Evolutionary conservation across 106 monocot genomes (phyloP).

Genomic region (Agapanthus africanus): DNA sequence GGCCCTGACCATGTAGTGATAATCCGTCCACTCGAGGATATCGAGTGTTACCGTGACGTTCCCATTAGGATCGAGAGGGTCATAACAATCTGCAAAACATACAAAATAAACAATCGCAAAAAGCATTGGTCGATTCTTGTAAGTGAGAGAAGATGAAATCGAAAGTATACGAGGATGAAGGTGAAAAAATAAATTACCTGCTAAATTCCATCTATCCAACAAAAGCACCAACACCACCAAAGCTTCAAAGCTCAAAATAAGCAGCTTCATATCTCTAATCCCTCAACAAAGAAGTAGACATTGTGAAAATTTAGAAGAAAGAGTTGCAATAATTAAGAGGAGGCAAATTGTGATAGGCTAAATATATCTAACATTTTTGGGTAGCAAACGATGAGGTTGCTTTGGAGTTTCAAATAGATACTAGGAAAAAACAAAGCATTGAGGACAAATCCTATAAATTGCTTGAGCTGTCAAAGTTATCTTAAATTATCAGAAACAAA

Average conservation of each 20-base stretch:
- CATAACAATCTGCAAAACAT: slow-evolving; percentile 17
- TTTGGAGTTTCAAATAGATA: neutral
- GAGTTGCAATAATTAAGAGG: no score
- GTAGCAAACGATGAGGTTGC: slow-evolving; percentile 8
- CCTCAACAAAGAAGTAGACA: neutral
- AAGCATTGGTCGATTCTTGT: neutral
- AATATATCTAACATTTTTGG: neutral
- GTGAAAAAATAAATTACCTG: slow-evolving; percentile 1
- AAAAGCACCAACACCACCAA: neutral
- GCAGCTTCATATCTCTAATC: neutral
- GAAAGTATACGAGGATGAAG: neutral
- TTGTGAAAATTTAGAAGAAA: neutral
- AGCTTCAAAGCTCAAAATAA: slow-evolving; percentile 1
- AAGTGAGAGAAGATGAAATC: neutral
- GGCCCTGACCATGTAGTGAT: slow-evolving; percentile 18
- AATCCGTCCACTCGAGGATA: slow-evolving; percentile 2
- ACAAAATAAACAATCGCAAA: neutral
- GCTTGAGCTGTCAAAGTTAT: neutral
- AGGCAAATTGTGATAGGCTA: neutral
- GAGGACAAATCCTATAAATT: neutral
- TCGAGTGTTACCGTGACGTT: slow-evolving; percentile 21
- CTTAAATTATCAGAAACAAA: neutral
- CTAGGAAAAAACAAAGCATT: neutral
- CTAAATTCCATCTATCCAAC: neutral
- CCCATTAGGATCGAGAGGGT: slow-evolving; percentile 19